Conservation (phyloP, 2,329 filamentous ascomycete genomes). For the Colletotrichum chrysophilum region DNA sequence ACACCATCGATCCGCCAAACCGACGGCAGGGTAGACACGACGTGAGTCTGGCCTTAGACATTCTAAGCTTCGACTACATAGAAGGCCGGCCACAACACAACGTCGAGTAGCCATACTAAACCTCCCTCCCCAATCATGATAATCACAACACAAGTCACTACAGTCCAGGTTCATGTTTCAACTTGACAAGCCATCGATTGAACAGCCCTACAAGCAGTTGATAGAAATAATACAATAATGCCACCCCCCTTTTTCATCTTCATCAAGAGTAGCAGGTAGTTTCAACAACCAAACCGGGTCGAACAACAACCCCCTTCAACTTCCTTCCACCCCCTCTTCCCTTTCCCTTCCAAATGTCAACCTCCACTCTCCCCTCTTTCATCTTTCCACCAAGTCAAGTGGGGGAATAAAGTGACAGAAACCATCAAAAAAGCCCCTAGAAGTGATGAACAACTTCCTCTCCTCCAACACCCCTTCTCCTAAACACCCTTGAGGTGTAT, state of each 20-base stretch:
- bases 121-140: neutral
- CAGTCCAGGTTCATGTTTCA: neutral
- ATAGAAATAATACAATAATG: slow-evolving; percentile 7
- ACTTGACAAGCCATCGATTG: slow-evolving; percentile 13
- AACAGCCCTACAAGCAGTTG: slow-evolving; percentile 6
- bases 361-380: neutral
- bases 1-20: neutral
- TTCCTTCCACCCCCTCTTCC: neutral
- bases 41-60: neutral
- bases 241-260: neutral
- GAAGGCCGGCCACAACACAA: neutral
- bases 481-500: neutral
- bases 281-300: neutral
- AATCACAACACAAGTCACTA: neutral
- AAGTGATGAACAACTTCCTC: neutral
- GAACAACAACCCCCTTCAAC: neutral
- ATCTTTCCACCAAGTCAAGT: neutral
- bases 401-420: neutral
- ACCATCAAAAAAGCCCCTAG: neutral
- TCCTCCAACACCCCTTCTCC: neutral
- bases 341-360: neutral
- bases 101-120: neutral
- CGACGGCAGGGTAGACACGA: neutral
- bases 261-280: neutral
- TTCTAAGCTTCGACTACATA: neutral